Evolutionary conservation across 2,329 filamentous ascomycete genomes (phyloP).

Genomic region (Aspergillus fischeri): DNA sequence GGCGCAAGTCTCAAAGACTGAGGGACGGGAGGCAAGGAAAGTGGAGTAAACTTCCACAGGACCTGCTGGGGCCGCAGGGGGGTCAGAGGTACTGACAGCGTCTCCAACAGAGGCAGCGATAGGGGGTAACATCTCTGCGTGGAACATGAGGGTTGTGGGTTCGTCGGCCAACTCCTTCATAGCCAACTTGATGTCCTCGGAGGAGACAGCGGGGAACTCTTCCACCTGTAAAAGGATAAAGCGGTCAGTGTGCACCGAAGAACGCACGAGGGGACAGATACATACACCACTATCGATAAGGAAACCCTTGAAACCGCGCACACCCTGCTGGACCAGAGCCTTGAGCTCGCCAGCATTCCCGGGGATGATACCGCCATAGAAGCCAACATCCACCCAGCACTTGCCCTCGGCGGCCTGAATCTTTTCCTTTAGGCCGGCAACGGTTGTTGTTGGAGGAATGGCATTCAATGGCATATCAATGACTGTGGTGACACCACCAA

Average conservation of each 20-base stretch:
- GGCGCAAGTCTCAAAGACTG: slow-evolving; percentile 85
- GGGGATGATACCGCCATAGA: slow-evolving; percentile 92
- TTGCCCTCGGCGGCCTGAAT: slow-evolving; percentile 76
- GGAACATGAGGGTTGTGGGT: slow-evolving; percentile 95
- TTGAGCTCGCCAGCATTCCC: slow-evolving; percentile 79
- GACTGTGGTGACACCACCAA: slow-evolving; percentile 93
- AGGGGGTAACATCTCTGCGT: slow-evolving; percentile 96
- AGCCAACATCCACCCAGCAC: slow-evolving; percentile 98
- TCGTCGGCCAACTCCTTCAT: slow-evolving; percentile 76
- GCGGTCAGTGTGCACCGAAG: neutral
- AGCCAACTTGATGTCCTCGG: slow-evolving; percentile 71
- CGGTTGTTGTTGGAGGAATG: slow-evolving; percentile 90
- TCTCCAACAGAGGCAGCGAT: slow-evolving; percentile 76
- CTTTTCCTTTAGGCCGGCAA: slow-evolving; percentile 78
- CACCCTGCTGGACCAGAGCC: slow-evolving; percentile 76
- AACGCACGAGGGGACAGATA: slow-evolving; percentile 17
- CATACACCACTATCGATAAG: slow-evolving; percentile 91
- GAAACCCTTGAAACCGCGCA: slow-evolving; percentile 96
- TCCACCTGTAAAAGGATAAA: slow-evolving; percentile 60
- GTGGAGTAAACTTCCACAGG: slow-evolving; percentile 76
- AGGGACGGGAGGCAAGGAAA: slow-evolving; percentile 86
- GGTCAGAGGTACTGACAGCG: slow-evolving; percentile 64
- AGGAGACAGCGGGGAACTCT: slow-evolving; percentile 89
- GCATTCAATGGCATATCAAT: slow-evolving; percentile 98
- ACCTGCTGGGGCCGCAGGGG: slow-evolving; percentile 67